These are phyloP conservation scores for Eragrostis curvula DNA, from an alignment of 176 grass and related monocot species.

Conservation along the genomic window DNA sequence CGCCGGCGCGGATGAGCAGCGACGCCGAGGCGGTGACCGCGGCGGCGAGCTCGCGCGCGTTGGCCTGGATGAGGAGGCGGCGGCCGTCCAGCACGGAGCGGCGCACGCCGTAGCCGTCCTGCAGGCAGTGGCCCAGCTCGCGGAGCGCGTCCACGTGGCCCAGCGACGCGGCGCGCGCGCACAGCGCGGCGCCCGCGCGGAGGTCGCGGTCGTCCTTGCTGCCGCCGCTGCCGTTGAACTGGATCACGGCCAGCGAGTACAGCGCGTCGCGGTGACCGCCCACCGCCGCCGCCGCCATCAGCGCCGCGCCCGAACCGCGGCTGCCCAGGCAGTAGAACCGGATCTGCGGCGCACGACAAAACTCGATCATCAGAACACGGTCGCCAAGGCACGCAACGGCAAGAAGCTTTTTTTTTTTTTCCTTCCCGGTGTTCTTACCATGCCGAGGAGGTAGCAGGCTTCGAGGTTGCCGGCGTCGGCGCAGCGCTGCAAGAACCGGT, in stretches of 20 bases:
- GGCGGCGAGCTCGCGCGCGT: constrained; percentile 52
- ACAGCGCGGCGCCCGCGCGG: constrained; percentile 67
- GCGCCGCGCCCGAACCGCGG: constrained; percentile 54
- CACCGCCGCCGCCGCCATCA: constrained; percentile 73
- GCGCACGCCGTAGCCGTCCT: constrained; percentile 72
- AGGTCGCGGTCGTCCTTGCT: constrained; percentile 63
- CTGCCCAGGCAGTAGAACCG: constrained; percentile 77
- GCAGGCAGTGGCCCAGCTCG: constrained; percentile 85
- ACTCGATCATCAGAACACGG: neutral
- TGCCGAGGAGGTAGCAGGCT: constrained; percentile 78
- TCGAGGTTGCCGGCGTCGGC: constrained; percentile 72
- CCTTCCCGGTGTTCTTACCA: constrained; percentile 35
- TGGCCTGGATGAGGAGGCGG: constrained; percentile 70
- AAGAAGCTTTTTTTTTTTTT: neutral
- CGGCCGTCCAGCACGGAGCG: constrained; percentile 58
- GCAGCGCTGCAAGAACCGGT: constrained; percentile 64
- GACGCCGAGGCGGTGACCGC: constrained; percentile 19
- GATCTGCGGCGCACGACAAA: constrained; percentile 40
- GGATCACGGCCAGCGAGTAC: constrained; percentile 81
- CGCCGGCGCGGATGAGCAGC: constrained; percentile 3
- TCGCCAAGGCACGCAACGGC: neutral
- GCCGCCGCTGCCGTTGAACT: constrained; percentile 75
- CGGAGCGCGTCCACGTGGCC: constrained; percentile 82
- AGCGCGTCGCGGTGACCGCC: constrained; percentile 71
- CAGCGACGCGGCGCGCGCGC: constrained; percentile 68